phyloP scores from a whole-genome alignment of 805 yeast genomes.

The Danielia reshetovae region DNA sequence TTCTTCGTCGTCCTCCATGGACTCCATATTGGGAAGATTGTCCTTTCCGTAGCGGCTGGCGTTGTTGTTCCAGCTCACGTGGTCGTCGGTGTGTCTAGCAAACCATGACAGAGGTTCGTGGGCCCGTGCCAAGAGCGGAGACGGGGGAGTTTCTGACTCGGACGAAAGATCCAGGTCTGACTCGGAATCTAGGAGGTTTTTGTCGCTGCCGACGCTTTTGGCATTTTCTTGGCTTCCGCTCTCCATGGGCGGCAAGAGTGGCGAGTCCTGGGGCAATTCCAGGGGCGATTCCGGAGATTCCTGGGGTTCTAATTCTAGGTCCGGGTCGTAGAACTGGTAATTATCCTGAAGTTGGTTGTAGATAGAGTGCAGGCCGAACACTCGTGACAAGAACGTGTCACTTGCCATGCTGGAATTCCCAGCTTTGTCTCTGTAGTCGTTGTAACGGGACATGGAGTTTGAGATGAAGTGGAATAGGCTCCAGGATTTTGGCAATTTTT shows the following conservation, averaged over 20 bases:
- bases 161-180: conserved; percentile 33
- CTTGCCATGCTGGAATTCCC: conserved; percentile 13
- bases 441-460: conserved; percentile 5
- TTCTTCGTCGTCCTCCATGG: background rate
- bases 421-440: background rate
- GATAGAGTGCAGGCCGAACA: conserved; percentile 51
- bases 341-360: conserved; percentile 39
- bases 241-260: no score
- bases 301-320: conserved; percentile 9
- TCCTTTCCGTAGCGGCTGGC: background rate
- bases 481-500: no score
- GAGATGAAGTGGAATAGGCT: no score
- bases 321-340: conserved; percentile 37
- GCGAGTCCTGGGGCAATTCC: conserved; percentile 1
- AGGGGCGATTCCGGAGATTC: background rate
- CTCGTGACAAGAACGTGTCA: conserved; percentile 61
- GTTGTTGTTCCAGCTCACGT: background rate
- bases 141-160: conserved; percentile 17
- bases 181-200: conserved; percentile 28
- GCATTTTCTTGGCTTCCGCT: no score
- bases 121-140: conserved; percentile 8
- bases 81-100: background rate
- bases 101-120: background rate
- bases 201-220: conserved; percentile 3
- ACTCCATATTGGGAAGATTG: background rate